Conservation (phyloP, 2,329 filamentous ascomycete species). For the Botrytis porri region DNA sequence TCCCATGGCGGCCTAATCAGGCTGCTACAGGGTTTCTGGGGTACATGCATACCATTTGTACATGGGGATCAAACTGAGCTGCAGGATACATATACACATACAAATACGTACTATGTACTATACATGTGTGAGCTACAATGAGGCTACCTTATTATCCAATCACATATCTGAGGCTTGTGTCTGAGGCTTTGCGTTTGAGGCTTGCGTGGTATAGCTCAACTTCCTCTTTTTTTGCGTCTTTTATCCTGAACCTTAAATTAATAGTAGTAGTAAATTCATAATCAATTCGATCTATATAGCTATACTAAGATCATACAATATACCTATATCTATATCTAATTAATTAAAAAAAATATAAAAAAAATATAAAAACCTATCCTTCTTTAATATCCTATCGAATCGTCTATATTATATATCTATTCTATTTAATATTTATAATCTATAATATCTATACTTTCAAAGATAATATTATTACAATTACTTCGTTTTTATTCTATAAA, state of each 20-base stretch:
- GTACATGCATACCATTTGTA: neutral
- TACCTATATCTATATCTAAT: no score
- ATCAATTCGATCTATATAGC: no score
- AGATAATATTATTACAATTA: no score
- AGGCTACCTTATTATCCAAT: neutral
- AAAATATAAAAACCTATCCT: no score
- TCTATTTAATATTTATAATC: no score
- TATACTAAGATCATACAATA: no score
- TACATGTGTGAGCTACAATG: neutral
- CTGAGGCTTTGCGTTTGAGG: neutral
- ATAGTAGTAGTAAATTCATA: no score
- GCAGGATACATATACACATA: neutral
- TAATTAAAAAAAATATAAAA: no score
- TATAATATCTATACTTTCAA: no score
- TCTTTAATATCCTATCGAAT: no score
- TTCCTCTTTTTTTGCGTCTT: neutral
- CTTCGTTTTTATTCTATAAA: no score
- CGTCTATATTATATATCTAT: no score
- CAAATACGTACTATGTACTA: neutral
- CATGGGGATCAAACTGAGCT: neutral
- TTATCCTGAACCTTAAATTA: neutral
- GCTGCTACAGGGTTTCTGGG: neutral
- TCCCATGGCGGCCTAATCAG: neutral
- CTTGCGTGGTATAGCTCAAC: neutral
- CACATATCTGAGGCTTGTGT: neutral